Percentiles rank a stretch among this genome's conserved stretches.
Evolutionary conservation across 1,139 yeast genomes (phyloP).

Genomic region (Yamadazyma pseudoaaseri): DNA sequence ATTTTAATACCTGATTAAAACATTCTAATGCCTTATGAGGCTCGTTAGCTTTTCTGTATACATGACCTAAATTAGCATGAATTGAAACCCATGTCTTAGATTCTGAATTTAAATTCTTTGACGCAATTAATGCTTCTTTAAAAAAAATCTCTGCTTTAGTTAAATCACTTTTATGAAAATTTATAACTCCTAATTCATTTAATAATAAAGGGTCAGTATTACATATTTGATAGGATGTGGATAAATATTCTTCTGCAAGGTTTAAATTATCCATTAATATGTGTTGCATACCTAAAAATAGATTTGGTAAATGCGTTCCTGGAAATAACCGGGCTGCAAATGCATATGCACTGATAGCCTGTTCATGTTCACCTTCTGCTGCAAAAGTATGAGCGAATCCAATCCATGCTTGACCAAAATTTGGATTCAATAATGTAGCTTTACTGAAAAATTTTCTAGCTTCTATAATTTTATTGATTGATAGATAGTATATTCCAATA

Average conservation of each 20-base stretch:
- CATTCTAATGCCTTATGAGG: slow-evolving; percentile 68
- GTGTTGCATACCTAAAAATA: slow-evolving; percentile 96
- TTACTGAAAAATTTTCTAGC: slow-evolving; percentile 87
- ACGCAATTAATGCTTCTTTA: slow-evolving; percentile 69
- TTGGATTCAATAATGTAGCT: slow-evolving; percentile 86
- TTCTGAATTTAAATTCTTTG: slow-evolving; percentile 70
- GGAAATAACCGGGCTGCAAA: slow-evolving; percentile 93
- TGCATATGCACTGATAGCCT: slow-evolving; percentile 95
- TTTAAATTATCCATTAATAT: slow-evolving; percentile 79
- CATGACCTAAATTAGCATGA: slow-evolving; percentile 88
- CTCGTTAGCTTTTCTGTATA: slow-evolving; percentile 67
- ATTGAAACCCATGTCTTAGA: slow-evolving; percentile 85
- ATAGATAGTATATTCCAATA: slow-evolving; percentile 84
- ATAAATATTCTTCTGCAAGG: slow-evolving; percentile 82
- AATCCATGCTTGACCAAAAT: slow-evolving; percentile 95
- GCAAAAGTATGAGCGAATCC: slow-evolving; percentile 99
- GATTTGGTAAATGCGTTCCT: slow-evolving; percentile 87
- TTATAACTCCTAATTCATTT: slow-evolving; percentile 89
- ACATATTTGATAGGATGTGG: slow-evolving; percentile 74
- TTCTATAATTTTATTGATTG: slow-evolving; percentile 71
- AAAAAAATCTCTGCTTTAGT: slow-evolving; percentile 70
- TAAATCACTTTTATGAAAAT: slow-evolving; percentile 73
- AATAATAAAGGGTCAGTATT: slow-evolving; percentile 81
- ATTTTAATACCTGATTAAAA: slow-evolving; percentile 71
- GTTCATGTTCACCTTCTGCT: slow-evolving; percentile 97